Evolutionary conservation across 2,329 filamentous ascomycete genomes (phyloP).

Genomic region (Calonectria pauciramosa): DNA sequence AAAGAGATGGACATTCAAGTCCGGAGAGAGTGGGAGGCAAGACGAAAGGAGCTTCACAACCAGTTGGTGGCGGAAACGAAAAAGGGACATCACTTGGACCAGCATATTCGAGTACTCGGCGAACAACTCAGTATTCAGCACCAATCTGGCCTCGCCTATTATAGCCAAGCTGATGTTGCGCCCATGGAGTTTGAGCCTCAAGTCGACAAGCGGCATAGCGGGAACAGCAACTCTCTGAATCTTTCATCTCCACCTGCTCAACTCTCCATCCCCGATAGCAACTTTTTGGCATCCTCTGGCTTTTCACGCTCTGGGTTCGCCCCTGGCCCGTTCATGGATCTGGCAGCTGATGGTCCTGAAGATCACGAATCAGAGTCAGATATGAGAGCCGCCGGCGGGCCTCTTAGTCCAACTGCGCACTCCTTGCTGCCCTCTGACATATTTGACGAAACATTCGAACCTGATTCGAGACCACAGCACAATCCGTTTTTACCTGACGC

Average conservation of each 20-base stretch:
- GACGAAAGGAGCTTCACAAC: constrained; percentile 66
- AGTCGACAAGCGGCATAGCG: constrained; percentile 61
- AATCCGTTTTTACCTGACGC: constrained; percentile 48
- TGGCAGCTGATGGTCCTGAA: constrained; percentile 55
- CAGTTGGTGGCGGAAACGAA: constrained; percentile 63
- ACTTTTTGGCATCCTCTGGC: constrained; percentile 66
- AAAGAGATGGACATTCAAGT: constrained; percentile 65
- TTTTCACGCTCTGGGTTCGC: constrained; percentile 67
- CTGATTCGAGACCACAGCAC: constrained; percentile 60
- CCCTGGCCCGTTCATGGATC: constrained; percentile 66
- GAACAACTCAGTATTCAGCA: constrained; percentile 62
- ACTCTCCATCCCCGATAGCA: constrained; percentile 56
- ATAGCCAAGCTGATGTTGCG: constrained; percentile 59
- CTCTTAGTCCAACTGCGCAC: constrained; percentile 83
- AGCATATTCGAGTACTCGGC: constrained; percentile 60
- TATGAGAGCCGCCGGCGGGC: constrained; percentile 73
- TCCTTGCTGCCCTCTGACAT: constrained; percentile 79
- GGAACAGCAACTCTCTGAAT: constrained; percentile 61
- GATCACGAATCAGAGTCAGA: constrained; percentile 72
- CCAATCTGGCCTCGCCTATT: constrained; percentile 59
- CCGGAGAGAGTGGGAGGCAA: constrained; percentile 68
- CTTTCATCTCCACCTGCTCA: constrained; percentile 56
- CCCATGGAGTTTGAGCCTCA: constrained; percentile 63
- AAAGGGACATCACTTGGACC: constrained; percentile 61
- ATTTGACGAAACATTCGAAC: constrained; percentile 69